Evolutionary conservation across 345 rosid genomes (phyloP).

Genomic region (Leavenworthia alabamica): DNA sequence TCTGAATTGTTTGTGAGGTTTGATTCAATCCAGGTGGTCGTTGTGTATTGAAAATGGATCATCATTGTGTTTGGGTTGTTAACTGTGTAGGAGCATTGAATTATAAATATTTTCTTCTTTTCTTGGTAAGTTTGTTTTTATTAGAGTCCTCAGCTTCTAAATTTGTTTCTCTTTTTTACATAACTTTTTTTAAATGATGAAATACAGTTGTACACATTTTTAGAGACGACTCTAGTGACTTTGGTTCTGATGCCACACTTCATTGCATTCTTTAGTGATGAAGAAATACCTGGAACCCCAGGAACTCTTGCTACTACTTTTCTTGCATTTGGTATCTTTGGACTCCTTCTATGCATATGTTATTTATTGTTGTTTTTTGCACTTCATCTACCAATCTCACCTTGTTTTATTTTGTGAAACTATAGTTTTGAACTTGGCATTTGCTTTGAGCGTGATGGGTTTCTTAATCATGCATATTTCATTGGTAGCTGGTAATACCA

Average conservation of each 20-base stretch:
- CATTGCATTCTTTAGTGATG: constrained; percentile 88
- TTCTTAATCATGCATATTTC: constrained; percentile 93
- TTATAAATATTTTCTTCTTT: constrained; percentile 94
- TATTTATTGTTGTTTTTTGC: constrained; percentile 1
- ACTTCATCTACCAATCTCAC: background rate
- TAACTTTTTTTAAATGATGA: background rate
- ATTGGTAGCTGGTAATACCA: constrained; percentile 74
- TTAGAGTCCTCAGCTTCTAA: constrained; percentile 1
- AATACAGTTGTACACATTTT: constrained; percentile 94
- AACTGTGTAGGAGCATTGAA: constrained; percentile 96
- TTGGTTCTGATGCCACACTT: constrained; percentile 81
- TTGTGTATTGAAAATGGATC: constrained; percentile 97
- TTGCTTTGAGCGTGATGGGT: constrained; percentile 87
- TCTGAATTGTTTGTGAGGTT: constrained; percentile 13
- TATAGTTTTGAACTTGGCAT: constrained; percentile 87
- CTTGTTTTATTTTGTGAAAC: constrained; percentile 22
- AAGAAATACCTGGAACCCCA: constrained; percentile 92
- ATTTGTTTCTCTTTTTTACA: background rate
- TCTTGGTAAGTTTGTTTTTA: constrained; percentile 59
- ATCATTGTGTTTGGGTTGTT: constrained; percentile 99
- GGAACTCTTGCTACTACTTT: constrained; percentile 95
- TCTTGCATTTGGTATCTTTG: constrained; percentile 75
- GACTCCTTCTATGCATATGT: background rate
- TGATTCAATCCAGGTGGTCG: constrained; percentile 63
- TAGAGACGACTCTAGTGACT: constrained; percentile 92